Percentiles rank a stretch among this genome's conserved stretches.
These are phyloP conservation scores for Xylaria sp. DNA, from an alignment of 2,329 filamentous ascomycete genomes.

Conservation along the genomic window DNA sequence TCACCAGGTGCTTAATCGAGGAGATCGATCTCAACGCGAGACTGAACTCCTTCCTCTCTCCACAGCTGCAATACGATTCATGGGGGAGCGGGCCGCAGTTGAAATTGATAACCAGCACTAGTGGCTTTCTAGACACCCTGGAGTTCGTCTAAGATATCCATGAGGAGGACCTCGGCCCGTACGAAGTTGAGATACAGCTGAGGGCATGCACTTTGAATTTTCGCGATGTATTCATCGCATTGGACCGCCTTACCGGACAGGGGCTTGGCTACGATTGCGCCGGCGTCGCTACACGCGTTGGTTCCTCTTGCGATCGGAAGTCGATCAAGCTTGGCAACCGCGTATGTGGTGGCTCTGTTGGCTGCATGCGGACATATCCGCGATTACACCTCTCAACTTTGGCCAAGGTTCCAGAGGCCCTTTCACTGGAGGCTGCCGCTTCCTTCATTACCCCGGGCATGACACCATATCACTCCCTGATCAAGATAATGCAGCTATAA, in stretches of 20 bases:
- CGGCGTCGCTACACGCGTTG: neutral
- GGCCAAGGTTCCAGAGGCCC: neutral
- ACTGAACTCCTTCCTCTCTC: neutral
- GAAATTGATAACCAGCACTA: neutral
- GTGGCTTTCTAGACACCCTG: neutral
- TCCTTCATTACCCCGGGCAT: neutral
- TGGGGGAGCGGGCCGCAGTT: neutral
- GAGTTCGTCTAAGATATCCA: neutral
- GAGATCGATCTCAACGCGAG: neutral
- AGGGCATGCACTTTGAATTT: conserved; percentile 9
- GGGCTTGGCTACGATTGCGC: neutral
- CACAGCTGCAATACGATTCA: neutral
- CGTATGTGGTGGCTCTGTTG: conserved; percentile 29
- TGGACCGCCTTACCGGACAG: neutral
- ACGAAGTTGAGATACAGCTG: conserved; percentile 12
- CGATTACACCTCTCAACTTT: no score
- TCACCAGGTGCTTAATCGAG: neutral
- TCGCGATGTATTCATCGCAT: conserved; percentile 6
- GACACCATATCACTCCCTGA: neutral
- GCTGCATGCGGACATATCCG: conserved; percentile 6
- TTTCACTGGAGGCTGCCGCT: neutral
- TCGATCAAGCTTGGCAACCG: conserved; percentile 9
- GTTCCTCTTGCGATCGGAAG: neutral
- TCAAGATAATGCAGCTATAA: neutral
- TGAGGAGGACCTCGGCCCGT: neutral